Percentiles rank a stretch among this genome's conserved stretches.
Conservation (phyloP, 768 basidiomycete genomes). For the Auricularia heimuer region DNA sequence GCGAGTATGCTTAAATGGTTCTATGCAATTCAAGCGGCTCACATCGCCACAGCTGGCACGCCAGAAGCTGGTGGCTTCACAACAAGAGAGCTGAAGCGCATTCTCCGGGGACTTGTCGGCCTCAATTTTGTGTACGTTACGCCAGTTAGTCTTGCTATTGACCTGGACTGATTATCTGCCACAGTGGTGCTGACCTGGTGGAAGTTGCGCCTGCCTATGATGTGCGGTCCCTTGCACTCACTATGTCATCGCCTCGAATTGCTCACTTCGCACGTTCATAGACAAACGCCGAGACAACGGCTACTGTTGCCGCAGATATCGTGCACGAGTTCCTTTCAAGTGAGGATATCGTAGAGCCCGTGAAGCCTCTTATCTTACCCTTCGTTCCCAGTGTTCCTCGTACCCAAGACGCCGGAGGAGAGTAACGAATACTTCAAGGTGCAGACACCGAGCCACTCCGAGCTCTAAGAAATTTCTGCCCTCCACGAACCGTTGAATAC, state of each 20-base stretch:
- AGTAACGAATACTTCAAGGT: background rate
- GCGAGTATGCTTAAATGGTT: conserved; percentile 42
- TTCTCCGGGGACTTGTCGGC: conserved; percentile 68
- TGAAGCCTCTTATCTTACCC: background rate
- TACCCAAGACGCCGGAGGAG: background rate
- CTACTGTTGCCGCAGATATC: conserved; percentile 57
- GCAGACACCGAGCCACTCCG: background rate
- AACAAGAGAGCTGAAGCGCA: conserved; percentile 68
- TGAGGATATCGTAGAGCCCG: background rate
- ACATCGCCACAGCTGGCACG: conserved; percentile 50
- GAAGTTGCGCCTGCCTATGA: conserved; percentile 71
- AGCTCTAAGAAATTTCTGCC: background rate
- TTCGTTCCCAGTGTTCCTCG: background rate
- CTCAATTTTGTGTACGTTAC: conserved; percentile 64
- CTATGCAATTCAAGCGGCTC: background rate
- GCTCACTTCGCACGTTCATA: background rate
- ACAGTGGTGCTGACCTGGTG: conserved; percentile 60
- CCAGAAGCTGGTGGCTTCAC: conserved; percentile 84
- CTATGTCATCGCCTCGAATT: background rate
- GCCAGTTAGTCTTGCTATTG: background rate
- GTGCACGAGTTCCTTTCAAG: conserved; percentile 55
- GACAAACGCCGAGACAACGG: conserved; percentile 52
- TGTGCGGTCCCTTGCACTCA: conserved; percentile 23
- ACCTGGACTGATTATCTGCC: background rate
- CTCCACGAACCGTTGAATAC: too few species aligned